These are phyloP conservation scores for Taxawa tesnikishii DNA, from an alignment of 2,329 filamentous ascomycete species.

Conservation along the genomic window DNA sequence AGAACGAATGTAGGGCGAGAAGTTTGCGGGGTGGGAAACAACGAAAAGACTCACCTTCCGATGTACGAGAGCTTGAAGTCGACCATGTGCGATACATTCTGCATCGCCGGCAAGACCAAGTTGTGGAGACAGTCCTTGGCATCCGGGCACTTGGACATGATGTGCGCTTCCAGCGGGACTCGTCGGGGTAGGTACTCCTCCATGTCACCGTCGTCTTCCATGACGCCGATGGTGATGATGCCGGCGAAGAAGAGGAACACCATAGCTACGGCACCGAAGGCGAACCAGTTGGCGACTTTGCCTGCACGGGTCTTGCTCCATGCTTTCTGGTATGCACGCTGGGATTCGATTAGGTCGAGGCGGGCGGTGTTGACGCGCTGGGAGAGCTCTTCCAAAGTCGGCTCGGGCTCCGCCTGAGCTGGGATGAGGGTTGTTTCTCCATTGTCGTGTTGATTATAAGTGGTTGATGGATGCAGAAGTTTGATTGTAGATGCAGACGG, in stretches of 20 bases:
- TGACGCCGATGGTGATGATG: conserved; percentile 13
- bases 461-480: no score
- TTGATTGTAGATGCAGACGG: no score
- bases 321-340: conserved; percentile 19
- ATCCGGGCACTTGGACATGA: conserved; percentile 92
- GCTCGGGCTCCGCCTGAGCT: conserved; percentile 3
- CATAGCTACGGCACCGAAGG: conserved; percentile 17
- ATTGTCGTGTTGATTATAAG: conserved; percentile 3
- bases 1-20: background rate
- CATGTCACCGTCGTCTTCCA: conserved; percentile 13
- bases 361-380: conserved; percentile 4
- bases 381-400: conserved; percentile 6
- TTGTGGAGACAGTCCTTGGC: conserved; percentile 70
- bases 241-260: conserved; percentile 16
- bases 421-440: conserved; percentile 6
- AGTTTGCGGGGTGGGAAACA: no score
- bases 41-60: conserved; percentile 54
- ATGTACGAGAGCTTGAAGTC: conserved; percentile 89
- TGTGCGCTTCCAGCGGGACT: conserved; percentile 82
- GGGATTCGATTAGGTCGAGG: conserved; percentile 14
- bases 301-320: conserved; percentile 19
- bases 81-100: conserved; percentile 67
- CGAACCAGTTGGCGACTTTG: conserved; percentile 13
- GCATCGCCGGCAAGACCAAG: conserved; percentile 78
- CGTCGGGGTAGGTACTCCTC: conserved; percentile 13